These are phyloP conservation scores for Lachancea quebecensis DNA, from an alignment of 805 yeast species.

Conservation along the genomic window DNA sequence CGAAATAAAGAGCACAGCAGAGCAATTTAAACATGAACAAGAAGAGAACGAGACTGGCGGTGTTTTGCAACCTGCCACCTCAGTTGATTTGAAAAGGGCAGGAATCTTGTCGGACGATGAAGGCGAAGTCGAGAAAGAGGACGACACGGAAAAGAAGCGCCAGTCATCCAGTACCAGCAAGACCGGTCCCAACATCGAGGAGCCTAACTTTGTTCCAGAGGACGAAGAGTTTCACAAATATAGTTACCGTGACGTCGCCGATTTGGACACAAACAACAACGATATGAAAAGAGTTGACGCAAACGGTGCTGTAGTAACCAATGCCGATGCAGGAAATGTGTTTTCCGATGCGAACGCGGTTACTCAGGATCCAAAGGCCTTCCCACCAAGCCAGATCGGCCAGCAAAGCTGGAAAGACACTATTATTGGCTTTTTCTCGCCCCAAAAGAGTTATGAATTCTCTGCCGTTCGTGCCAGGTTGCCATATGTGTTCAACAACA, in stretches of 20 bases:
- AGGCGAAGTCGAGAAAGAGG: conserved; percentile 2
- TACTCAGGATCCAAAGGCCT: conserved; percentile 17
- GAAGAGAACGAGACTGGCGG: conserved; percentile 23
- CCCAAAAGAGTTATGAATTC: conserved; percentile 41
- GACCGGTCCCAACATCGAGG: conserved; percentile 7
- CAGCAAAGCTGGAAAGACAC: conserved; percentile 13
- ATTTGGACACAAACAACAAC: conserved; percentile 8
- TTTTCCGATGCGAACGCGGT: conserved; percentile 21
- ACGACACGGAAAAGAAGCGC: conserved; percentile 2
- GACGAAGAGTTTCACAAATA: conserved; percentile 23
- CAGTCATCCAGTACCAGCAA: conserved; percentile 6
- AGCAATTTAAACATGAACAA: conserved; percentile 23
- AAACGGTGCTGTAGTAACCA: conserved; percentile 14
- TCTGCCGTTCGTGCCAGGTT: conserved; percentile 36
- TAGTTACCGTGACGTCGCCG: conserved; percentile 20
- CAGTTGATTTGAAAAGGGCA: conserved; percentile 25
- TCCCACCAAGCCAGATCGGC: conserved; percentile 21
- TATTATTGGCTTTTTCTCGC: conserved; percentile 39
- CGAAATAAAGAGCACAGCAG: conserved; percentile 49
- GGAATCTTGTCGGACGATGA: conserved; percentile 21
- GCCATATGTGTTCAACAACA: conserved; percentile 32
- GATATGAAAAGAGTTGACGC: conserved; percentile 2
- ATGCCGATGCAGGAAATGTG: conserved; percentile 23
- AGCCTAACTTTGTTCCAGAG: conserved; percentile 27
- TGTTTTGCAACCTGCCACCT: conserved; percentile 26